Percentiles rank a stretch among this genome's conserved stretches.
Conservation (phyloP, 805 yeast genomes). For the Scheffersomyces ergatensis region DNA sequence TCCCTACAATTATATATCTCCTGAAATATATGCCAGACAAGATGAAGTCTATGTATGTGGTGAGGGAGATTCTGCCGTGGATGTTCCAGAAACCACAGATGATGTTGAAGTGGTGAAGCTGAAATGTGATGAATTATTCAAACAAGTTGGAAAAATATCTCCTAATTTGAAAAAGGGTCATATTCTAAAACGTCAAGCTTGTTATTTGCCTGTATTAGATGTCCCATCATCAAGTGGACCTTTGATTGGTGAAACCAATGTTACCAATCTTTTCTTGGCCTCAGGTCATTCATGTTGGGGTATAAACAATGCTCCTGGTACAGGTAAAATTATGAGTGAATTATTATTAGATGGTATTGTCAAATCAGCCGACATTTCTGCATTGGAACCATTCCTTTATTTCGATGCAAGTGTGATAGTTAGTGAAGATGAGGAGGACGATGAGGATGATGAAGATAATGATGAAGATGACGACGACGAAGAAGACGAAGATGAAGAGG, state of each 20-base stretch:
- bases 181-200: constrained; percentile 83
- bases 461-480: constrained; percentile 4
- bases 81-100: constrained; percentile 90
- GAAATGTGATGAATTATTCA: constrained; percentile 84
- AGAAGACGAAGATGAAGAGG: constrained; percentile 1
- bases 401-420: constrained; percentile 68
- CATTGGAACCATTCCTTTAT: constrained; percentile 81
- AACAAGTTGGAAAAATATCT: constrained; percentile 74
- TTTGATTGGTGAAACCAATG: constrained; percentile 89
- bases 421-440: constrained; percentile 11
- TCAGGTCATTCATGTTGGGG: constrained; percentile 99
- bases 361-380: constrained; percentile 71
- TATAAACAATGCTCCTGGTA: constrained; percentile 94
- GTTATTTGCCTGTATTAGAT: constrained; percentile 91
- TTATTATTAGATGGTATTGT: constrained; percentile 80
- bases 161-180: constrained; percentile 70
- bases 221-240: constrained; percentile 94
- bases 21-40: constrained; percentile 91
- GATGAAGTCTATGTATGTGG: constrained; percentile 98
- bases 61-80: constrained; percentile 89
- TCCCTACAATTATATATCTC: constrained; percentile 70
- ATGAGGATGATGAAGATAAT: constrained; percentile 1
- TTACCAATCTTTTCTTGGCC: constrained; percentile 72
- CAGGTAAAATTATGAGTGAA: constrained; percentile 92
- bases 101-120: constrained; percentile 85